Percentiles rank a stretch among this genome's conserved stretches.
These are phyloP conservation scores for Trichoderma pleuroti DNA, from an alignment of 2,329 filamentous ascomycete genomes.

Conservation along the genomic window DNA sequence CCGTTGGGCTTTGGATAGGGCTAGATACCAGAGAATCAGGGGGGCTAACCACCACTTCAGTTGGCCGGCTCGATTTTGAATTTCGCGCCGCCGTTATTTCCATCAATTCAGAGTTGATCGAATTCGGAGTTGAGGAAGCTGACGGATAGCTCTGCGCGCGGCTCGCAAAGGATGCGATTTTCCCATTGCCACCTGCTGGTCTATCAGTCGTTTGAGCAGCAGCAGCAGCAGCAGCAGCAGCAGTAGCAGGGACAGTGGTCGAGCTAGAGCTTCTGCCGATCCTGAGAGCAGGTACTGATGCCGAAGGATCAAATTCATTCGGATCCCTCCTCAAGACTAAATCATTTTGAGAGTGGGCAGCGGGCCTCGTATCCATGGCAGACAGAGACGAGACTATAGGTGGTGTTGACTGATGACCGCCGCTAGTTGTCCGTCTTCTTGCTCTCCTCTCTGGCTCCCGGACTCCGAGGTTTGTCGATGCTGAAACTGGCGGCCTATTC, in stretches of 20 bases:
- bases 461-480: slow-evolving; percentile 31
- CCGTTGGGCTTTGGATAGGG: slow-evolving; percentile 31
- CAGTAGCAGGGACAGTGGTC: slow-evolving; percentile 29
- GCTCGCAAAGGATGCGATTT: slow-evolving; percentile 38
- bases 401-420: slow-evolving; percentile 52
- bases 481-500: slow-evolving; percentile 46
- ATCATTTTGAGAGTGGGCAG: slow-evolving; percentile 64
- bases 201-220: slow-evolving; percentile 26
- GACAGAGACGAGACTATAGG: slow-evolving; percentile 42
- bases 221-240: slow-evolving; percentile 19
- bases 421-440: slow-evolving; percentile 52
- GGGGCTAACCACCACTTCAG: slow-evolving; percentile 39
- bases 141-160: slow-evolving; percentile 31
- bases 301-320: slow-evolving; percentile 39
- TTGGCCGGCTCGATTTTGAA: slow-evolving; percentile 34
- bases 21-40: slow-evolving; percentile 26
- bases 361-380: slow-evolving; percentile 44
- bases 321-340: slow-evolving; percentile 44
- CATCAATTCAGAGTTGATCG: background rate
- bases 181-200: slow-evolving; percentile 19
- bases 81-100: slow-evolving; percentile 25
- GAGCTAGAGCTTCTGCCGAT: slow-evolving; percentile 44
- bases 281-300: slow-evolving; percentile 26
- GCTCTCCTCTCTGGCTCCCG: slow-evolving; percentile 30
- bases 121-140: background rate